Percentiles rank a stretch among this genome's conserved stretches.
phyloP scores from a whole-genome alignment of 192 early-diverging fungal genomes.

The Rhizoclosmatium globosum region DNA sequence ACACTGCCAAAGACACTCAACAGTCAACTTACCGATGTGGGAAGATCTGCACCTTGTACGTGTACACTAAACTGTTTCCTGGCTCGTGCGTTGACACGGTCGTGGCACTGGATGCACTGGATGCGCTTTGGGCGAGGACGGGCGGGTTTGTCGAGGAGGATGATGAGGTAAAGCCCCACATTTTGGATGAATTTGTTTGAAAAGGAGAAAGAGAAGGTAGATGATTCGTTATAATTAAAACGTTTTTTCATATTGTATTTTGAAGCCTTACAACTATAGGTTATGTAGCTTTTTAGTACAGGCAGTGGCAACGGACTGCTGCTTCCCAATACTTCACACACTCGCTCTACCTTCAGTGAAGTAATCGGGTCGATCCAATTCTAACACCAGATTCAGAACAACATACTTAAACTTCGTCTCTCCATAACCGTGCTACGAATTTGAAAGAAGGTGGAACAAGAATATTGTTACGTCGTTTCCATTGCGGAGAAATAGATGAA shows the following conservation, averaged over 20 bases:
- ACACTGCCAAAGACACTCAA: background rate
- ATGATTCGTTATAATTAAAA: background rate
- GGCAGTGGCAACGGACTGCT: too few relatives aligned
- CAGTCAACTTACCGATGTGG: slow-evolving; percentile 14
- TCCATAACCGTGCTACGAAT: too few relatives aligned
- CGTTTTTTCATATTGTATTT: background rate
- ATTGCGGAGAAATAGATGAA: too few relatives aligned
- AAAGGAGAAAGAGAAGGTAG: background rate
- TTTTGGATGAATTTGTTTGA: background rate
- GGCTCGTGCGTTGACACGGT: slow-evolving; percentile 1
- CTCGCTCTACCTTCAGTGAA: too few relatives aligned
- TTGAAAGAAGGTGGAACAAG: too few relatives aligned
- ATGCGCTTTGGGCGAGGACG: slow-evolving; percentile 7
- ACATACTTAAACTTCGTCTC: too few relatives aligned
- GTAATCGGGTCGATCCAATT: too few relatives aligned
- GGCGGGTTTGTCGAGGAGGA: background rate
- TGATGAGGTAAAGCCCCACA: background rate
- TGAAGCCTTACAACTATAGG: too few relatives aligned
- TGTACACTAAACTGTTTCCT: slow-evolving; percentile 18
- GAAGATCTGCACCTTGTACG: slow-evolving; percentile 39
- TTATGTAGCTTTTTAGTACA: too few relatives aligned
- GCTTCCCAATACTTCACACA: too few relatives aligned
- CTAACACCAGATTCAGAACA: too few relatives aligned
- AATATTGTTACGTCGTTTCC: too few relatives aligned
- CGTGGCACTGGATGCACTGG: background rate